Conservation (phyloP, 2,329 filamentous ascomycete species). For the Paecilomyces formosus region DNA sequence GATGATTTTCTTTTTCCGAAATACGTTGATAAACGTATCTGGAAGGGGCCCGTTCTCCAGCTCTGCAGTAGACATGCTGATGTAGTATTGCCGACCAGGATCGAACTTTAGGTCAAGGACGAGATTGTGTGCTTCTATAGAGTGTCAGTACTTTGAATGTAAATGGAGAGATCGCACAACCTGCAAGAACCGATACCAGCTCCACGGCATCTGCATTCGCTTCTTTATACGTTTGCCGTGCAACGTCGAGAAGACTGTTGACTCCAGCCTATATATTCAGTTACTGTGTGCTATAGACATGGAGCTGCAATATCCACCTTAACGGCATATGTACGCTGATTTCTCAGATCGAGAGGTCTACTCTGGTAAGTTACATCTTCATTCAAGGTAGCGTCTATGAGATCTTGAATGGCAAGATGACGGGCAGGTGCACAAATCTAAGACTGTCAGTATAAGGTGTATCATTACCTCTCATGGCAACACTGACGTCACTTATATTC, state of each 20-base stretch:
- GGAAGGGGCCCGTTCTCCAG: slow-evolving; percentile 56
- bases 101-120: slow-evolving; percentile 67
- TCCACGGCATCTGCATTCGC: slow-evolving; percentile 69
- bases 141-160: slow-evolving; percentile 11
- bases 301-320: slow-evolving; percentile 34
- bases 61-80: slow-evolving; percentile 57
- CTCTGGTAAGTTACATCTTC: slow-evolving; percentile 71
- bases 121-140: slow-evolving; percentile 51
- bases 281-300: neutral
- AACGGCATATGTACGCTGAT: slow-evolving; percentile 85
- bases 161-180: slow-evolving; percentile 34
- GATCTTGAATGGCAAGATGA: slow-evolving; percentile 51
- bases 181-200: slow-evolving; percentile 59
- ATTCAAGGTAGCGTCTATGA: slow-evolving; percentile 68
- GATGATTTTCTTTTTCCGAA: slow-evolving; percentile 63
- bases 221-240: slow-evolving; percentile 83
- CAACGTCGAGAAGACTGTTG: slow-evolving; percentile 80
- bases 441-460: slow-evolving; percentile 3
- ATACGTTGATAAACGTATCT: slow-evolving; percentile 67
- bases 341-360: slow-evolving; percentile 74
- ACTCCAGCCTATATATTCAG: slow-evolving; percentile 57
- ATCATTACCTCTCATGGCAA: neutral
- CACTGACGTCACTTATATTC: slow-evolving; percentile 54
- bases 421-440: slow-evolving; percentile 59
- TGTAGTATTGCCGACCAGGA: slow-evolving; percentile 68